Percentiles rank a stretch among this genome's conserved stretches.
phyloP scores from a whole-genome alignment of 495 filamentous ascomycete genomes.

The Usnea hakonensis region DNA sequence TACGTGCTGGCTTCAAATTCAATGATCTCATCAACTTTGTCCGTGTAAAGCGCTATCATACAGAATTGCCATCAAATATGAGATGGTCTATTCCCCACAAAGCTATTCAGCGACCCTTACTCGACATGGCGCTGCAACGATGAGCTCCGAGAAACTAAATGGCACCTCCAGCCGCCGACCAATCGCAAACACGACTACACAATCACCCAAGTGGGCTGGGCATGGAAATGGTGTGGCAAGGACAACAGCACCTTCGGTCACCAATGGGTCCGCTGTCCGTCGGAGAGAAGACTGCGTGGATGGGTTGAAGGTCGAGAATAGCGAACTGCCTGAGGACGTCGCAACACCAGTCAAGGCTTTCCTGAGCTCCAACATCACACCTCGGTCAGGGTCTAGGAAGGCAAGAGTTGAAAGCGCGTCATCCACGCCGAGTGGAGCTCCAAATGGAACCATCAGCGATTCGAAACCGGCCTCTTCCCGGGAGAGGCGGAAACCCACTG shows the following conservation, averaged over 20 bases:
- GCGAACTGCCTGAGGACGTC: conserved; percentile 30
- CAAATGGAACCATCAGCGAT: conserved; percentile 36
- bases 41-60: not conserved
- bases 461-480: conserved; percentile 30
- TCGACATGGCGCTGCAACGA: conserved; percentile 7
- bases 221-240: conserved; percentile 28
- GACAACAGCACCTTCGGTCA: conserved; percentile 35
- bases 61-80: not conserved
- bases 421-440: conserved; percentile 52
- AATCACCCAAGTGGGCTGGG: conserved; percentile 9
- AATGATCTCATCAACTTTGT: conserved; percentile 9
- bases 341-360: conserved; percentile 47
- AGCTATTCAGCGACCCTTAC: not conserved
- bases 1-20: not conserved
- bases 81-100: conserved; percentile 8
- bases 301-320: conserved; percentile 29
- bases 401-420: conserved; percentile 56
- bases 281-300: conserved; percentile 32
- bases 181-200: conserved; percentile 1
- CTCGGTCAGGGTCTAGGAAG: conserved; percentile 60
- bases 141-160: conserved; percentile 12
- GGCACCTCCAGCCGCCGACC: conserved; percentile 7
- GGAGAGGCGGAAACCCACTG: conserved; percentile 24
- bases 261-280: conserved; percentile 31
- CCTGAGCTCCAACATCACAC: conserved; percentile 61